Conservation (phyloP, 2,329 filamentous ascomycete species). For the Xylaria sp. region DNA sequence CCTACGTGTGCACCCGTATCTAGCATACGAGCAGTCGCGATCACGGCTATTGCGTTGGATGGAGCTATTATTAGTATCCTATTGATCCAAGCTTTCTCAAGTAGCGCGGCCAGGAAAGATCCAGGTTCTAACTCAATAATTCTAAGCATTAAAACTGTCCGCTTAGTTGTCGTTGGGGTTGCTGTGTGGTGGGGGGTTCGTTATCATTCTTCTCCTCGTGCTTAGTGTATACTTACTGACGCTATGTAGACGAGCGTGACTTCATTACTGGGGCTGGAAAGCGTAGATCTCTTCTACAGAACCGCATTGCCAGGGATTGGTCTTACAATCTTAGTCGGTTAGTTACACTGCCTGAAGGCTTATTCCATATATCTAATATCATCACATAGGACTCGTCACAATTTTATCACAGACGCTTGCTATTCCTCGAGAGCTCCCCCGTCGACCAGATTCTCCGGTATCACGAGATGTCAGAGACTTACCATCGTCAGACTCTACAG, state of each 20-base stretch:
- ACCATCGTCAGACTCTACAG: conserved; percentile 56
- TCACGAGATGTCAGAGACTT: conserved; percentile 54
- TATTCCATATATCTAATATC: conserved; percentile 35
- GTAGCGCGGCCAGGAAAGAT: conserved; percentile 50
- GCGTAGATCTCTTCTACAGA: conserved; percentile 56
- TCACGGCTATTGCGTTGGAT: conserved; percentile 59
- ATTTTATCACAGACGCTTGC: conserved; percentile 53
- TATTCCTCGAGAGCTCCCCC: conserved; percentile 47
- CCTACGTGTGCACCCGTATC: conserved; percentile 64
- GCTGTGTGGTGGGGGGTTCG: conserved; percentile 66
- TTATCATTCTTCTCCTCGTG: conserved; percentile 38
- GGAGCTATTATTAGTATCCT: conserved; percentile 58
- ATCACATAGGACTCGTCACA: conserved; percentile 53
- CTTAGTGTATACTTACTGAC: conserved; percentile 38
- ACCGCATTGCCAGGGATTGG: conserved; percentile 64
- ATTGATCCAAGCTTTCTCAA: conserved; percentile 55
- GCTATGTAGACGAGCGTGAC: conserved; percentile 60
- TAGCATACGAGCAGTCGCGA: conserved; percentile 57
- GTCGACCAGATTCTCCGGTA: conserved; percentile 55
- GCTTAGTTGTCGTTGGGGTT: conserved; percentile 57
- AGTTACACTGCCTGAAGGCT: conserved; percentile 38
- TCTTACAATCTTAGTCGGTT: conserved; percentile 62
- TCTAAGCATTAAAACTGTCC: conserved; percentile 54
- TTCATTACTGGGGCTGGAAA: conserved; percentile 61
- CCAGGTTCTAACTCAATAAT: conserved; percentile 42